Base-by-base conservation (phyloP, 768 basidiomycete species). In the Tremella mesenterica region DNA sequence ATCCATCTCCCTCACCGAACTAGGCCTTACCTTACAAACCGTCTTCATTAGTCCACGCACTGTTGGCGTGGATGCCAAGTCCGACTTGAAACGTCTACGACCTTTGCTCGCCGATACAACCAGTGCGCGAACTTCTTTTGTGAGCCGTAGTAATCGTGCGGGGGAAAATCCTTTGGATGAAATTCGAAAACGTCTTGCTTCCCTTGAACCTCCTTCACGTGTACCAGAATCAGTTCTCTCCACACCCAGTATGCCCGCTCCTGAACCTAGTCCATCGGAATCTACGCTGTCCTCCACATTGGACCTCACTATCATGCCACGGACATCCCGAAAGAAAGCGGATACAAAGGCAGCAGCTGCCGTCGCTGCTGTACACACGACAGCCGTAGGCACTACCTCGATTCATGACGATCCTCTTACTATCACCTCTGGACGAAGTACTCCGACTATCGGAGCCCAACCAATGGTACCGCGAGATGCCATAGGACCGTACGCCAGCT, bases 311-410 rank as follows among this genome's bases (percentile, higher is more conserved):
- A 56, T 54, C 29, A 38, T 85, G 0, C 77, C 56, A 7, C 48
- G 57, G 23, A 18, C 80, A 10, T 6, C 50, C 10, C 61, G 60
- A 49, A 64, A 58, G 49, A 85, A 85, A 5, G 81, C 82, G 12
- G 88, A 90, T 58, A 80, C 83, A 1, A 92, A 93, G 67, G 91
- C 87, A 3, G 86, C 88, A 0, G 86, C 95, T 25, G 88, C 91
- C 3, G 76, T 97, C 34, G 91, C 86, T 1, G 87, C 86, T 6
- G 54, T 49, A 10, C 85, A 81, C 66, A 80, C 83, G 6, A 91
- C 84, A 64, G 93, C 86, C 0, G 79, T 82, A 8, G 93, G 93
- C 0, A 73, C 88, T 0, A 69, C 39, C 71, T 95, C 52, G 86
- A 96, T 63, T 79, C 85, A 73, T 44, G 70, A 74, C 26, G 64